Conservation (phyloP, 192 early-diverging fungal species). For the Linnemannia zychae region DNA sequence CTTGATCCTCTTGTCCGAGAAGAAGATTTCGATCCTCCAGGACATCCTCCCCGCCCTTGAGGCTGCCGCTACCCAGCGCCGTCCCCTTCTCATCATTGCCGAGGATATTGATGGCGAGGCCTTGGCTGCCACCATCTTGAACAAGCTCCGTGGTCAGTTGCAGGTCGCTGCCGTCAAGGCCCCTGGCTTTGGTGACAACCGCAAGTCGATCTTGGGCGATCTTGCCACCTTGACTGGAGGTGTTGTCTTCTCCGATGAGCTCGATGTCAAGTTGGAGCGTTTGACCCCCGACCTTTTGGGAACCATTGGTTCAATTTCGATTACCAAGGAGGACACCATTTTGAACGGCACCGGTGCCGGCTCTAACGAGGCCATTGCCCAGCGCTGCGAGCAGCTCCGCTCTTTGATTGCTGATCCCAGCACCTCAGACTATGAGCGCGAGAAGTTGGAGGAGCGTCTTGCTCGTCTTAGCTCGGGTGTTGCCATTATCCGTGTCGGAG, state of each 20-base stretch:
- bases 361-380: conserved; percentile 87
- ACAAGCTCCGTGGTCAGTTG: conserved; percentile 99
- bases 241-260: conserved; percentile 97
- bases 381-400: conserved; percentile 99
- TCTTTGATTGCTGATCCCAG: conserved; percentile 82
- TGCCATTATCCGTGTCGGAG: conserved; percentile 99
- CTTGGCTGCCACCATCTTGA: conserved; percentile 98
- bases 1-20: conserved; percentile 96
- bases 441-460: conserved; percentile 99
- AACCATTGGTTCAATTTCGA: conserved; percentile 86
- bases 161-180: conserved; percentile 99
- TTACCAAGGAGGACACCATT: conserved; percentile 99
- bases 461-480: conserved; percentile 99
- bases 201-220: conserved; percentile 98
- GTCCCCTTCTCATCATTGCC: conserved; percentile 97
- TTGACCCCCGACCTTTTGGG: conserved; percentile 93
- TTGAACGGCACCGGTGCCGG: conserved; percentile 95
- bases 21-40: conserved; percentile 96
- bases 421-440: conserved; percentile 97
- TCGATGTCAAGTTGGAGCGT: conserved; percentile 97
- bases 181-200: conserved; percentile 99
- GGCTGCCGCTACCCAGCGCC: conserved; percentile 92
- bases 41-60: conserved; percentile 98
- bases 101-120: conserved; percentile 99
- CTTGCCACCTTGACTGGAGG: conserved; percentile 96